Percentiles rank a stretch among this genome's conserved stretches.
These are phyloP conservation scores for Rhodotorula sp. DNA, from an alignment of 1,284 basidiomycete genomes.

Conservation along the genomic window DNA sequence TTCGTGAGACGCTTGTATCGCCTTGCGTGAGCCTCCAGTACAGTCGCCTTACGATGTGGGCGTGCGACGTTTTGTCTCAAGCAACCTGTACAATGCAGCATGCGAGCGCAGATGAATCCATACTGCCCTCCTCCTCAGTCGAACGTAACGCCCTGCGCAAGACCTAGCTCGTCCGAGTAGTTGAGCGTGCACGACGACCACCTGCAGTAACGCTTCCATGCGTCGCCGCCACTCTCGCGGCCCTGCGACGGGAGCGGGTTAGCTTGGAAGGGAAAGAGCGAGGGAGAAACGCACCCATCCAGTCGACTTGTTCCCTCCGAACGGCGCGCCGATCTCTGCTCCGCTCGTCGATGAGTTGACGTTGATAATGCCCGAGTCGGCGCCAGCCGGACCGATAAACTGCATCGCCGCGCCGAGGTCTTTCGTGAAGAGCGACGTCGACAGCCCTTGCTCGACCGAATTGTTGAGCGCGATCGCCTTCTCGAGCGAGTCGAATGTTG, in stretches of 20 bases:
- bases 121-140: slow-evolving; percentile 6
- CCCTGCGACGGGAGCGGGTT: slow-evolving; percentile 54
- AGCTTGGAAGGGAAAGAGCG: slow-evolving; percentile 60
- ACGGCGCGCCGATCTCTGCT: slow-evolving; percentile 72
- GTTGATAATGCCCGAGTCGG: slow-evolving; percentile 52
- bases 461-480: slow-evolving; percentile 93
- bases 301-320: slow-evolving; percentile 68
- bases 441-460: slow-evolving; percentile 82
- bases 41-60: no score
- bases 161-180: slow-evolving; percentile 79
- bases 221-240: slow-evolving; percentile 83
- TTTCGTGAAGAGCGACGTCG: slow-evolving; percentile 84
- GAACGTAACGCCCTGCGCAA: slow-evolving; percentile 90
- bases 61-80: no score
- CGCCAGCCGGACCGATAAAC: slow-evolving; percentile 66
- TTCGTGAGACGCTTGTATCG: no score
- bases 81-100: not conserved
- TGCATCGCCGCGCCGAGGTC: slow-evolving; percentile 76
- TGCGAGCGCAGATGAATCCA: not conserved
- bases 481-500: slow-evolving; percentile 83
- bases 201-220: slow-evolving; percentile 51
- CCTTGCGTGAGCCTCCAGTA: no score
- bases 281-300: slow-evolving; percentile 56
- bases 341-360: slow-evolving; percentile 81
- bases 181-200: slow-evolving; percentile 84